Conservation (phyloP, 202 grass and related monocot species). For the Brachypodium distachyon region DNA sequence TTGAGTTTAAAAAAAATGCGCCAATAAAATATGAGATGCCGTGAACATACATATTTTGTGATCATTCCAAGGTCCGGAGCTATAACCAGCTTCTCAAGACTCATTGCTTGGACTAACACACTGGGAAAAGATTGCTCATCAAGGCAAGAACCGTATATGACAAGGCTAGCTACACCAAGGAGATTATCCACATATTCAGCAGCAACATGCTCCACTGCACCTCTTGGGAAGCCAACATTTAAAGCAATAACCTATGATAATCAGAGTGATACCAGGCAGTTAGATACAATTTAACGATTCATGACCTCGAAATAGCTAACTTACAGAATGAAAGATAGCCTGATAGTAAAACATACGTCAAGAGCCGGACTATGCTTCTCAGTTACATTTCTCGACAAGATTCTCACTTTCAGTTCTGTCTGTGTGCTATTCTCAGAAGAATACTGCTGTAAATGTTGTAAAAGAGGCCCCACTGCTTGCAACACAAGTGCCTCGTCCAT, state of each 20-base stretch:
- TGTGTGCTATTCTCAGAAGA: conserved; percentile 42
- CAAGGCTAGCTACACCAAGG: conserved; percentile 59
- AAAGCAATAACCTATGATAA: conserved; percentile 51
- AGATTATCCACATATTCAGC: conserved; percentile 42
- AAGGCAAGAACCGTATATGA: conserved; percentile 86
- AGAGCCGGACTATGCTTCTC: conserved; percentile 42
- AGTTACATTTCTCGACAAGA: conserved; percentile 49
- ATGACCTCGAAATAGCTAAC: conserved; percentile 3
- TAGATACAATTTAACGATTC: conserved; percentile 21
- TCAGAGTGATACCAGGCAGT: conserved; percentile 4
- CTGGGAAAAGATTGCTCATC: conserved; percentile 83
- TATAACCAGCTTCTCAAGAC: conserved; percentile 77
- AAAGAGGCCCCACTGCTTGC: conserved; percentile 61
- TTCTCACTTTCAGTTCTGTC: conserved; percentile 61
- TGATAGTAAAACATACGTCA: conserved; percentile 44
- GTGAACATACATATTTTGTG: conserved; percentile 67
- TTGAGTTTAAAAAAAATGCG: conserved; percentile 5
- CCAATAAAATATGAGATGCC: conserved; percentile 4
- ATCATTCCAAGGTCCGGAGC: conserved; percentile 83
- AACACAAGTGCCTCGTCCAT: conserved; percentile 75
- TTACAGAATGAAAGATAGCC: conserved; percentile 6
- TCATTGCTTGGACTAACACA: conserved; percentile 77
- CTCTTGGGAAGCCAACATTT: conserved; percentile 64
- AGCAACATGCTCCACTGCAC: conserved; percentile 49
- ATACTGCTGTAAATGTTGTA: conserved; percentile 59